These are phyloP conservation scores for Geotrichum bryndzae DNA, from an alignment of 1,139 yeast species.

Conservation along the genomic window DNA sequence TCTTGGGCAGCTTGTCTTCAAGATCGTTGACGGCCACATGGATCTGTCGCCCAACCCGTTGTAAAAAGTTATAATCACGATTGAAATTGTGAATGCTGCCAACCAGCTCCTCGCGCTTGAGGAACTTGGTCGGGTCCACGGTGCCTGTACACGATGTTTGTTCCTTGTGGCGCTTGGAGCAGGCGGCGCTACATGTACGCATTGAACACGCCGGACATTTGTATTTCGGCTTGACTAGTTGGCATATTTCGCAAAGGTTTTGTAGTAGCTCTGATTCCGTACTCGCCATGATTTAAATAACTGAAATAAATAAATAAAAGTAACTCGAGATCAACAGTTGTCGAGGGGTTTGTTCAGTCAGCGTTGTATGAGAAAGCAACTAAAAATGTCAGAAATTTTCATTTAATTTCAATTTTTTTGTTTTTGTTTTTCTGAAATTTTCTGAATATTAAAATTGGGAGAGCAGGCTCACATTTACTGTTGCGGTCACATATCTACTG, in stretches of 20 bases:
- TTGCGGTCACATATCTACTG: background rate
- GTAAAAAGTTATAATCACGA: constrained; percentile 76
- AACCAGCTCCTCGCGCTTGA: constrained; percentile 42
- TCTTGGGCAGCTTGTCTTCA: constrained; percentile 12
- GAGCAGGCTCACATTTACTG: background rate
- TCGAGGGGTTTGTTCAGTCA: no score
- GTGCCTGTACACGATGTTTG: constrained; percentile 61
- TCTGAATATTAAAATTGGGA: background rate
- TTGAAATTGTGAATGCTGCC: constrained; percentile 47
- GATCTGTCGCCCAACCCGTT: constrained; percentile 55
- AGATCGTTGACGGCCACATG: constrained; percentile 24
- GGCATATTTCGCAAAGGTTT: constrained; percentile 21
- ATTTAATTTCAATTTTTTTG: no score
- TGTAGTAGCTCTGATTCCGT: background rate
- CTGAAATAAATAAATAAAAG: no score
- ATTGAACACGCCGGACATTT: constrained; percentile 77
- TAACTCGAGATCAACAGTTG: no score
- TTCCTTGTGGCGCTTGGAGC: constrained; percentile 66
- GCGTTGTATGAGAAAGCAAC: no score
- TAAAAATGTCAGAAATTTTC: background rate
- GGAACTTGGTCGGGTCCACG: constrained; percentile 56
- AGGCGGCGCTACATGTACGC: constrained; percentile 62
- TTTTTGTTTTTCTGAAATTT: no score
- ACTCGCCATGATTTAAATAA: background rate
- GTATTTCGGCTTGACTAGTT: constrained; percentile 44